Evolutionary conservation across 169 alveolate species (phyloP), one percentile per base, ranked within the genome.

Genomic region (Eimeria praecox): DNA sequence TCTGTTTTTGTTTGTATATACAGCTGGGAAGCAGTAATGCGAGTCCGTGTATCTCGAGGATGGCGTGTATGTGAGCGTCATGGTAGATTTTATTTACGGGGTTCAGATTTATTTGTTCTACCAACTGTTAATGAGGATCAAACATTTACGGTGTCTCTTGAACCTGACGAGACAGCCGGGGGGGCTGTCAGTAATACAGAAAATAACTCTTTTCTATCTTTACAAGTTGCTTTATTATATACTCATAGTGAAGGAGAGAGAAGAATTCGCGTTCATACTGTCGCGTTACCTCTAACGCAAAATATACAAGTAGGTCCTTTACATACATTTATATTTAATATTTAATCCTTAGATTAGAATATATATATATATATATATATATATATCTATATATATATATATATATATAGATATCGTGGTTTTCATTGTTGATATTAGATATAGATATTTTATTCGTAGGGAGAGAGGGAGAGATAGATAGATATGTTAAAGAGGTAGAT

Each of bases 201-300:
- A n/a, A n/a, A n/a, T n/a, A 98, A 97, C 94, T 97, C 98, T 3
- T 97, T 98, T 44, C 98, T 99, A 16, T 99, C 98, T 96, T 96
- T 99, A 9, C 99, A 99, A 96, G 98, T 99, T 54, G 99, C 99
- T 40, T 95, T 99, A 94, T 97, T 99, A 66, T 99, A 99, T 97
- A 99, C 99, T 20, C 98, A 98, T 83, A 98, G 99, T 35, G 99
- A 98, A 77, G 99, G 99, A 22, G 99, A 99, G 95, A 98, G 99
- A 90, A 98, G 99, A 90, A 99, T 99, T 20, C 97, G 99, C 59
- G 99, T 99, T 90, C 99, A 99, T 96, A 99, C 99, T 56, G 96
- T 97, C 90, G 98, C 99, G 77, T 75, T 99, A 71, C 99, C 99
- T 0, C 96, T 99, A 20, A 98, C 99, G 52, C 98, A 98, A 96